These are phyloP conservation scores for Aquilaria yunnanensis DNA, from an alignment of 345 rosid species.

Conservation along the genomic window DNA sequence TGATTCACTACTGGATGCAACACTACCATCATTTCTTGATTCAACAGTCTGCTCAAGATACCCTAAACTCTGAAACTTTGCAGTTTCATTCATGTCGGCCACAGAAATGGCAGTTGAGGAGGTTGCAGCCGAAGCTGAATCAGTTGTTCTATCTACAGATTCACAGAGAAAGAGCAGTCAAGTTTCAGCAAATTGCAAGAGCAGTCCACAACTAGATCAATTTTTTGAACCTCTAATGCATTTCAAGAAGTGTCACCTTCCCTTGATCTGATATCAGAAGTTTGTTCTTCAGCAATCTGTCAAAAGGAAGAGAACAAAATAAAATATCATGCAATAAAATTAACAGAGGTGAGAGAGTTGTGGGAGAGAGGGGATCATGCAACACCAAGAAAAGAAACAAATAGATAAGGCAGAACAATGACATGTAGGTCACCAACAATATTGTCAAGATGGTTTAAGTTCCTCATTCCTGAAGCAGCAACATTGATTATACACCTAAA, in stretches of 20 bases:
- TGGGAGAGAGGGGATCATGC: no score
- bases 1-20: conserved; percentile 61
- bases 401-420: no score
- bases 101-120: conserved; percentile 19
- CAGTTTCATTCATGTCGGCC: conserved; percentile 23
- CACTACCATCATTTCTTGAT: conserved; percentile 42
- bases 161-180: conserved; percentile 25
- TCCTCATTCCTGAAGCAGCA: no score
- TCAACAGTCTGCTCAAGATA: conserved; percentile 31
- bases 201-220: conserved; percentile 28
- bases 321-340: neutral
- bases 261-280: conserved; percentile 28
- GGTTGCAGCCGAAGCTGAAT: conserved; percentile 33
- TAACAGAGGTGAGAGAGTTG: neutral
- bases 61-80: conserved; percentile 17
- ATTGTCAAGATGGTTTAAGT: no score
- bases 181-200: conserved; percentile 28
- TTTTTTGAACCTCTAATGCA: conserved; percentile 29
- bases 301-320: conserved; percentile 1
- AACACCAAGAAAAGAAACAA: no score
- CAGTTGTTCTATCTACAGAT: conserved; percentile 28
- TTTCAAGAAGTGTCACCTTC: conserved; percentile 32
- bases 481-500: no score
- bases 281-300: conserved; percentile 31
- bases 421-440: no score